Conservation (phyloP, 257 asterid species). For the Verbascum thapsus region DNA sequence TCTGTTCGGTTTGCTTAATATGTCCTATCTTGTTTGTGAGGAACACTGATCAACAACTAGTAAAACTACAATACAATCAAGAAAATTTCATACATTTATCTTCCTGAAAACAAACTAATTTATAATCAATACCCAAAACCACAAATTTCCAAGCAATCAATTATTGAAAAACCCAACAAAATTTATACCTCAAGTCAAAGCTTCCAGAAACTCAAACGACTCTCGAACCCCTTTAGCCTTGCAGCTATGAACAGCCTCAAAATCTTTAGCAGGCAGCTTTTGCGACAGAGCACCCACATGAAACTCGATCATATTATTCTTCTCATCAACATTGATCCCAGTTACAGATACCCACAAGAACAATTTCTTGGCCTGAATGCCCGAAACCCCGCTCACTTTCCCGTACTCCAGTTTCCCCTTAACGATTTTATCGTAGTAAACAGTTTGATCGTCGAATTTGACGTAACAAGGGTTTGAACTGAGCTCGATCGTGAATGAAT, state of each 20-base stretch:
- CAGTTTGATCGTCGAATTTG: conserved; percentile 53
- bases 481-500: conserved; percentile 47
- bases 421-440: conserved; percentile 50
- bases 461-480: conserved; percentile 58
- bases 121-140: conserved; percentile 1
- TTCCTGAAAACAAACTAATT: conserved; percentile 8
- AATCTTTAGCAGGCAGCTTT: conserved; percentile 55
- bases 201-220: conserved; percentile 24
- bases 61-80: background rate
- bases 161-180: conserved; percentile 21
- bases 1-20: background rate
- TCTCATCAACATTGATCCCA: conserved; percentile 58
- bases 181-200: conserved; percentile 50
- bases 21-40: background rate
- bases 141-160: conserved; percentile 10
- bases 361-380: conserved; percentile 67
- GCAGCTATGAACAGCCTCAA: conserved; percentile 51
- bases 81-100: background rate
- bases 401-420: conserved; percentile 64
- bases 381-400: conserved; percentile 58
- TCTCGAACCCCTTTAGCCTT: conserved; percentile 38
- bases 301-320: conserved; percentile 47
- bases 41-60: too few species aligned
- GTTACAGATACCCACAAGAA: conserved; percentile 67
- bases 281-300: conserved; percentile 60